A percentile compares a stretch with the other conserved stretches of the same genome.
These are phyloP conservation scores for Leishmania gerbilli DNA, from an alignment of 208 protist species.

Conservation along the genomic window DNA sequence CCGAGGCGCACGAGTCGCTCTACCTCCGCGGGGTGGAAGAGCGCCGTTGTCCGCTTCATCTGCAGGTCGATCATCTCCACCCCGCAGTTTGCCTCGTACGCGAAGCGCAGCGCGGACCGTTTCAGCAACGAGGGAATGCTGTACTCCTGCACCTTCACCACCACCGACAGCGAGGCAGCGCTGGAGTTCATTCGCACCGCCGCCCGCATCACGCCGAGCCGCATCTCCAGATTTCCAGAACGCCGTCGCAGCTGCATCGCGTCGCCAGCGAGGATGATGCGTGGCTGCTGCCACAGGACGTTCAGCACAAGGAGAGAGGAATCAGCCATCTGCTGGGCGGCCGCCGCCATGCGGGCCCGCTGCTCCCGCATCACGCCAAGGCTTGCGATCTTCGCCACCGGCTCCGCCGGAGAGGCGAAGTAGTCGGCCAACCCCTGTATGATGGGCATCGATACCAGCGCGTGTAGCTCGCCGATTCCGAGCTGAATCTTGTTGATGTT, in stretches of 20 bases:
- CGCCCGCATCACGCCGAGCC: slow-evolving; percentile 73
- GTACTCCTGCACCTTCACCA: slow-evolving; percentile 65
- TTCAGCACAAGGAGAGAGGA: slow-evolving; percentile 48
- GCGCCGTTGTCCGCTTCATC: slow-evolving; percentile 56
- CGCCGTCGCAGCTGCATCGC: slow-evolving; percentile 45
- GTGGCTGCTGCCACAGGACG: slow-evolving; percentile 73
- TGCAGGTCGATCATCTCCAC: slow-evolving; percentile 35
- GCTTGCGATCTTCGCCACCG: slow-evolving; percentile 72
- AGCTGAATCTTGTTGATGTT: slow-evolving; percentile 58
- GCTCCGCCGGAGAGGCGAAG: slow-evolving; percentile 63
- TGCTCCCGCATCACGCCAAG: slow-evolving; percentile 86
- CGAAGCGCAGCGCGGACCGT: slow-evolving; percentile 52
- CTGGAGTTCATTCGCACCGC: slow-evolving; percentile 50
- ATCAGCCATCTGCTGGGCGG: slow-evolving; percentile 60
- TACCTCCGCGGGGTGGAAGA: slow-evolving; percentile 63
- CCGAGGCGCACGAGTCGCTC: slow-evolving; percentile 61
- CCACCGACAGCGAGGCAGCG: slow-evolving; percentile 30
- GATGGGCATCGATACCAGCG: slow-evolving; percentile 62
- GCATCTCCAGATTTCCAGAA: slow-evolving; percentile 53
- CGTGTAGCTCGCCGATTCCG: slow-evolving; percentile 60
- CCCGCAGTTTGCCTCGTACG: slow-evolving; percentile 26
- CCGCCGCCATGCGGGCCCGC: slow-evolving; percentile 58
- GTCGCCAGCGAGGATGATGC: slow-evolving; percentile 69
- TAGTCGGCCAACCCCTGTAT: slow-evolving; percentile 76
- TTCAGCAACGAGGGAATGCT: slow-evolving; percentile 70